Conservation (phyloP, 345 rosid genomes). For the Eucalyptus curtisii region DNA sequence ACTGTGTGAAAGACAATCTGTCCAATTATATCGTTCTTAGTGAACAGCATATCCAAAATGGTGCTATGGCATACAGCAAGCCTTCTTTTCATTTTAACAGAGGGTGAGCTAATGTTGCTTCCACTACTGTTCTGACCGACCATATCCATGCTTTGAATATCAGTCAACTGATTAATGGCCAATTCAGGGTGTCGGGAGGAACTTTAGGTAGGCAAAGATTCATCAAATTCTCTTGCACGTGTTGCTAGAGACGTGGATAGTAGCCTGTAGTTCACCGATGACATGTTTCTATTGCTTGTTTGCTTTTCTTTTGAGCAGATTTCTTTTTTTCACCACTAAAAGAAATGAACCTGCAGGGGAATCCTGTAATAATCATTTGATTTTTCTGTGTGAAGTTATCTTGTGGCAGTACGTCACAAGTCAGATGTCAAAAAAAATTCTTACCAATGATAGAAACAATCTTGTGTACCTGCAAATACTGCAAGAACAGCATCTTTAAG, state of each 20-base stretch:
- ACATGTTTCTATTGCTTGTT: constrained; percentile 12
- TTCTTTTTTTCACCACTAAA: constrained; percentile 38
- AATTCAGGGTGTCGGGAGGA: constrained; percentile 46
- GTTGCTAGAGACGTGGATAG: constrained; percentile 28
- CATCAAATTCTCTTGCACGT: constrained; percentile 24
- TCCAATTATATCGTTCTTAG: constrained; percentile 20
- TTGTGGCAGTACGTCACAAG: neutral
- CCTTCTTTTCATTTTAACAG: constrained; percentile 48
- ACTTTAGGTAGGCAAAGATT: constrained; percentile 23
- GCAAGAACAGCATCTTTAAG: constrained; percentile 66
- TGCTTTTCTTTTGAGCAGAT: constrained; percentile 31
- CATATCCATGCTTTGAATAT: constrained; percentile 36
- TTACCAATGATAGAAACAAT: constrained; percentile 79
- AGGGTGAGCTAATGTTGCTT: constrained; percentile 24
- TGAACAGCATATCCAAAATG: constrained; percentile 44
- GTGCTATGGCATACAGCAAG: constrained; percentile 29
- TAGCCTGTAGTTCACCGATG: constrained; percentile 35
- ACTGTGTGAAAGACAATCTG: constrained; percentile 31
- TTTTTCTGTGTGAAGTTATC: neutral
- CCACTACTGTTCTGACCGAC: constrained; percentile 26
- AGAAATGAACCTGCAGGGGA: constrained; percentile 46
- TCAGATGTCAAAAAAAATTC: neutral
- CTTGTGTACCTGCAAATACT: constrained; percentile 68
- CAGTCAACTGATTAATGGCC: constrained; percentile 67
- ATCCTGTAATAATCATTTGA: neutral